A percentile compares a stretch with the other conserved stretches of the same genome.
These are phyloP conservation scores for Vaccinium macrocarpon DNA, from an alignment of 148 eudicot species.

Conservation along the genomic window DNA sequence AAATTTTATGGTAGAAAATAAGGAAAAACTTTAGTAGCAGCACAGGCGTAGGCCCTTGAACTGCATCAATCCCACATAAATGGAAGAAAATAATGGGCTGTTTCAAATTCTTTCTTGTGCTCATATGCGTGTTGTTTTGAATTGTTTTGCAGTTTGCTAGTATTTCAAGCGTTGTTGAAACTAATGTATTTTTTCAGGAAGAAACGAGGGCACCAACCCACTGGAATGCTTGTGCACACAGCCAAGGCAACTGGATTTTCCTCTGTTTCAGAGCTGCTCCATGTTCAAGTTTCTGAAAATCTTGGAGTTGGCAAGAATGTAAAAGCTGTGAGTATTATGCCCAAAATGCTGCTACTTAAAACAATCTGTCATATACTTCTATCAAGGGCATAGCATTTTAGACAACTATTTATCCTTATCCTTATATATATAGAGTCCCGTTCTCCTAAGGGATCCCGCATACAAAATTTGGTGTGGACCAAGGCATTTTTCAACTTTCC, in stretches of 20 bases:
- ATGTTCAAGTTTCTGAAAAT: conserved; percentile 41
- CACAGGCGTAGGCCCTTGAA: conserved; percentile 11
- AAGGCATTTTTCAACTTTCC: too few species aligned
- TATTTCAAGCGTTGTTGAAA: conserved; percentile 11
- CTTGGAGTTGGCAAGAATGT: conserved; percentile 22
- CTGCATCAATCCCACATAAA: not conserved
- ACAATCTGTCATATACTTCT: conserved; percentile 6
- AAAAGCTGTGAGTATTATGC: conserved; percentile 15
- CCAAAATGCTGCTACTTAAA: not conserved
- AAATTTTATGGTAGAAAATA: not conserved
- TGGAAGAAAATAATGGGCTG: not conserved
- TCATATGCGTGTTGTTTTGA: not conserved
- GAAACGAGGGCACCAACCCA: conserved; percentile 72
- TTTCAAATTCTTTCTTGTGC: not conserved
- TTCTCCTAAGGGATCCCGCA: too few species aligned
- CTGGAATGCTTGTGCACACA: conserved; percentile 60
- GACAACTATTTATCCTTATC: not conserved
- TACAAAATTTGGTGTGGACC: too few species aligned
- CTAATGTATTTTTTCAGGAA: conserved; percentile 49
- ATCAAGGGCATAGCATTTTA: not conserved
- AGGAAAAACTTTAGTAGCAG: not conserved
- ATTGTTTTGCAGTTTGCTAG: conserved; percentile 13
- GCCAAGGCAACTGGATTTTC: conserved; percentile 87
- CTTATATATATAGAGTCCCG: too few species aligned
- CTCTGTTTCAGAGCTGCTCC: conserved; percentile 76